Conservation (phyloP, 2,329 filamentous ascomycete species). For the Talaromyces sp. region DNA sequence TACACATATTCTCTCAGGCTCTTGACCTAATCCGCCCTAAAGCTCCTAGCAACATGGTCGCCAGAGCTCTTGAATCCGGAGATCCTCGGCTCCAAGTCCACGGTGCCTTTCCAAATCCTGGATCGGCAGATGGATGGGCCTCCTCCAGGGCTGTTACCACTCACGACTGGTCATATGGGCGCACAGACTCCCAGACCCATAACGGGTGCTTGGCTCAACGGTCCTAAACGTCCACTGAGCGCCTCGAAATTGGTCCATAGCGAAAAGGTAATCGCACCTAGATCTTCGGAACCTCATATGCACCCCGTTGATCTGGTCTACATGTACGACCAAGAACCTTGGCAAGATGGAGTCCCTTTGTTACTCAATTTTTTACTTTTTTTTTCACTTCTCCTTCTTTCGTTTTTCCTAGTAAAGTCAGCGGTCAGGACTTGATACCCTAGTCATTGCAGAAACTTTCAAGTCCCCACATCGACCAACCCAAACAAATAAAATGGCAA, state of each 20-base stretch:
- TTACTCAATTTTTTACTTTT: background rate
- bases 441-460: background rate
- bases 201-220: constrained; percentile 24
- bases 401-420: too few species aligned
- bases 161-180: background rate
- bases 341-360: background rate
- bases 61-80: background rate
- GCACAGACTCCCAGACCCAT: constrained; percentile 23
- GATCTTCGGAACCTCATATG: constrained; percentile 21
- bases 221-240: constrained; percentile 17
- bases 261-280: constrained; percentile 19
- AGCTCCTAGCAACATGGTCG: background rate
- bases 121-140: background rate
- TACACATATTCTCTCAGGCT: too few species aligned
- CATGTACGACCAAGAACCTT: background rate
- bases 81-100: constrained; percentile 4
- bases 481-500: background rate
- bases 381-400: background rate
- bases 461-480: background rate
- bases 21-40: too few species aligned
- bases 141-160: background rate
- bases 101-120: constrained; percentile 13
- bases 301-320: constrained; percentile 8
- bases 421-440: too few species aligned
- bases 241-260: constrained; percentile 7